These are phyloP conservation scores for Penicillium occitanis DNA, from an alignment of 2,329 filamentous ascomycete genomes.

Conservation along the genomic window DNA sequence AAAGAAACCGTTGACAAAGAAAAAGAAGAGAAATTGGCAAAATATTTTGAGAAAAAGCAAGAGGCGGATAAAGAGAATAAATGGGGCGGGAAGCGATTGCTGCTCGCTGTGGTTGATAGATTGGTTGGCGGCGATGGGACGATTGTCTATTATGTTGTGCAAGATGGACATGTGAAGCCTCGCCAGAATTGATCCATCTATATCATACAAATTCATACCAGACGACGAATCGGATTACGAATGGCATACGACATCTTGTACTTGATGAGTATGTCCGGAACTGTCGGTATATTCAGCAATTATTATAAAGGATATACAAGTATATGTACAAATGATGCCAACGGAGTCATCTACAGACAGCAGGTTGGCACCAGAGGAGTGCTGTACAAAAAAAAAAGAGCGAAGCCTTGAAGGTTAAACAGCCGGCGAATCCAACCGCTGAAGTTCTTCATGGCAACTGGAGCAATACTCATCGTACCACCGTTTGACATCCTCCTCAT, in stretches of 20 bases:
- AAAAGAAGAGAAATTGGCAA: constrained; percentile 32
- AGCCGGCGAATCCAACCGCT: constrained; percentile 27
- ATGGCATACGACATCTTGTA: too few species aligned
- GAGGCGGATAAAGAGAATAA: constrained; percentile 33
- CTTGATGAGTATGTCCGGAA: not conserved
- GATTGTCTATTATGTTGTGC: constrained; percentile 64
- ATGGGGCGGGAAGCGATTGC: constrained; percentile 54
- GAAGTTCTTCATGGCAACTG: constrained; percentile 55
- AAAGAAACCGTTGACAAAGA: constrained; percentile 25
- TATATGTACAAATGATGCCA: constrained; percentile 14
- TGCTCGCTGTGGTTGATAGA: constrained; percentile 58
- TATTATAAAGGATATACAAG: constrained; percentile 2
- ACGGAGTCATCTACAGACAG: not conserved
- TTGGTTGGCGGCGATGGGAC: constrained; percentile 57
- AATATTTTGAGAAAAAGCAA: constrained; percentile 34
- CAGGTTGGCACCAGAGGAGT: not conserved
- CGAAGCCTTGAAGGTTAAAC: constrained; percentile 1
- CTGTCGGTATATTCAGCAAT: not conserved
- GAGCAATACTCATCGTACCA: constrained; percentile 64
- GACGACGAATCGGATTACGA: not conserved
- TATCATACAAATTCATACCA: not conserved
- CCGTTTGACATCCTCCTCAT: constrained; percentile 49
- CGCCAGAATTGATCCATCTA: constrained; percentile 56
- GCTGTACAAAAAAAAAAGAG: constrained; percentile 25
- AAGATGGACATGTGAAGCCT: constrained; percentile 65